phyloP scores from a whole-genome alignment of 2,329 filamentous ascomycete species.

The Sporothrix luriei region DNA sequence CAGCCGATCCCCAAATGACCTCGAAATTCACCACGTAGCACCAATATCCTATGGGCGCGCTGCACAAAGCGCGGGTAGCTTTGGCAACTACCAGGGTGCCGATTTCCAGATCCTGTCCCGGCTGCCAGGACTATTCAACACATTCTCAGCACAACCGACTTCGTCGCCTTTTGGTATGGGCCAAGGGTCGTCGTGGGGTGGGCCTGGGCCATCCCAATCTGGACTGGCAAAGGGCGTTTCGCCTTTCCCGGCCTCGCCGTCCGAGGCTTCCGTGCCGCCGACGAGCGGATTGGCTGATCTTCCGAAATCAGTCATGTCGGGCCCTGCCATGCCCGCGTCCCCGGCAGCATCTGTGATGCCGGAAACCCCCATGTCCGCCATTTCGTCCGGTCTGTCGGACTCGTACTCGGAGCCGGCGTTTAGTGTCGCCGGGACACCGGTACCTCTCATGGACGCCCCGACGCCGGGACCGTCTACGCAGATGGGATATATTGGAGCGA shows the following conservation, averaged over 20 bases:
- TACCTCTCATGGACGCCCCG: constrained; percentile 36
- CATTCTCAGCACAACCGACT: constrained; percentile 40
- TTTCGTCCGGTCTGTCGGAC: constrained; percentile 2
- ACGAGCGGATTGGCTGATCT: neutral
- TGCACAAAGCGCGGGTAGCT: constrained; percentile 39
- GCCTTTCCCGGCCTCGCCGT: constrained; percentile 15
- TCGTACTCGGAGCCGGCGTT: neutral
- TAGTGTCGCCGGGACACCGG: constrained; percentile 35
- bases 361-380: constrained; percentile 25
- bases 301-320: neutral
- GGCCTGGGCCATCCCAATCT: constrained; percentile 37
- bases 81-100: constrained; percentile 47
- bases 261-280: neutral
- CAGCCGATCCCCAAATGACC: constrained; percentile 31
- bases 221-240: constrained; percentile 37
- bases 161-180: constrained; percentile 32
- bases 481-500: neutral
- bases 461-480: neutral
- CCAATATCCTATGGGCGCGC: constrained; percentile 42
- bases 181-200: constrained; percentile 25
- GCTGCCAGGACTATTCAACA: constrained; percentile 50
- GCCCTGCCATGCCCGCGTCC: neutral
- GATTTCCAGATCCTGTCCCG: constrained; percentile 51
- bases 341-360: constrained; percentile 7
- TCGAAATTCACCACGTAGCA: constrained; percentile 59